Base-by-base conservation (phyloP, 805 yeast genomes). In the Candida pseudoglaebosa region DNA sequence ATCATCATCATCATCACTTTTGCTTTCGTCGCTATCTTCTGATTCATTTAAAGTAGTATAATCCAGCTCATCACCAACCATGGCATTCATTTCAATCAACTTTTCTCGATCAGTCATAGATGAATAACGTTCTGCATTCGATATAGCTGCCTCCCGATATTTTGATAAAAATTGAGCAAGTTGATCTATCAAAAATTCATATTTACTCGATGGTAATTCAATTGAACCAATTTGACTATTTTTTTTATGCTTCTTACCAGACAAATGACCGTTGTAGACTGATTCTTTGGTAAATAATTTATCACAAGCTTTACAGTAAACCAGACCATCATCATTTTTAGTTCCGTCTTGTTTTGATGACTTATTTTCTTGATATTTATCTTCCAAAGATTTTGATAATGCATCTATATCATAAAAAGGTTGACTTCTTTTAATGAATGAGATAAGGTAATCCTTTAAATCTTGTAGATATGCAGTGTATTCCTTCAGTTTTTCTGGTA, bases 21-120 rank as follows among this genome's bases (percentile, higher is more conserved):
- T 42, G 9, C 42, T 34, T 2, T 57, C 57, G 15, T 53, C 50
- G 5, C 48, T 49, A 31, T 54, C 56, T 4, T 53, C 48, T 1
- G 53, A 43, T 14, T 49, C 61, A 31, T 57, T 54, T 6, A 57
- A 67, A 1, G 67, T 64, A 5, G 74, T 71, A 24, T 59, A 71
- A 9, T 67, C 71, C 0, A 61, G 52, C 14, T 56, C 67, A 34
- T 68, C 69, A 7, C 62, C 66, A 5, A 58, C 59, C 4, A 66
- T 37, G 13, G 75, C 59, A 41, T 71, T 37, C 18, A 32, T 49
- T 52, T 82, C 87, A 1, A 80, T 63, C 47, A 63, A 60, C 38
- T 81, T 68, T 49, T 86, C 96, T 18, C 85, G 69, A 2, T 76
- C 82, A 0, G 95, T 83, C 46, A 90, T 67, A 1, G 83, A 79